Conservation (phyloP, 495 filamentous ascomycete genomes). For the Talaromyces borbonicus region DNA sequence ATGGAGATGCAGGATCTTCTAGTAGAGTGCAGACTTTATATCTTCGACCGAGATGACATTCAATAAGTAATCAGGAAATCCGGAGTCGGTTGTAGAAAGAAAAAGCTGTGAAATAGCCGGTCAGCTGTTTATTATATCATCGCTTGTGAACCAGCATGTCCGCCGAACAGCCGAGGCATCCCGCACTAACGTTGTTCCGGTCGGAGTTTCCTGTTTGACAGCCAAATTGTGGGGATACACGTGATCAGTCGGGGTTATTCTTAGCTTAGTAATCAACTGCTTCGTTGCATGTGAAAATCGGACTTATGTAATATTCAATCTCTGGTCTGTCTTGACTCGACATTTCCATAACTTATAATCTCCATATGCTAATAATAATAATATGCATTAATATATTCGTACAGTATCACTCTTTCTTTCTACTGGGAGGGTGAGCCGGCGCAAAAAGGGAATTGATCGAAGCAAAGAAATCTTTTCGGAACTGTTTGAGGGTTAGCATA, state of each 20-base stretch:
- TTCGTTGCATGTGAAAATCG: constrained; percentile 6
- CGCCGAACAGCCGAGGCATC: constrained; percentile 4
- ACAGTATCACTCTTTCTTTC: constrained; percentile 11
- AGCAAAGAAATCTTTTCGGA: constrained; percentile 30
- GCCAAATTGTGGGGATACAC: neutral
- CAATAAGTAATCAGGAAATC: too few relatives aligned
- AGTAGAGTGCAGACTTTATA: neutral
- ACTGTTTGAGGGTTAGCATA: too few relatives aligned
- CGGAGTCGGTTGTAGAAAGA: constrained; percentile 8
- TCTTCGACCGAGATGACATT: too few relatives aligned
- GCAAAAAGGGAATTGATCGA: constrained; percentile 26
- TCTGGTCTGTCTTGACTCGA: too few relatives aligned
- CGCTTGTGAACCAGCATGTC: neutral
- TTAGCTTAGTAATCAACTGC: neutral
- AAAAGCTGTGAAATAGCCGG: neutral
- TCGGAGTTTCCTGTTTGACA: neutral
- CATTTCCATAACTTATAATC: neutral
- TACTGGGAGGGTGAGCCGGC: constrained; percentile 23
- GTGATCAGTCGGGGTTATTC: neutral
- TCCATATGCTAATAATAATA: neutral
- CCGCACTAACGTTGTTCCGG: neutral
- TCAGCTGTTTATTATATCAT: constrained; percentile 2
- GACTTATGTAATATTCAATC: too few relatives aligned
- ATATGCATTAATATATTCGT: neutral
- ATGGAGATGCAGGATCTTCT: neutral